Base-by-base conservation (phyloP, 2,329 filamentous ascomycete genomes). In the Lasiodiplodia citricola region DNA sequence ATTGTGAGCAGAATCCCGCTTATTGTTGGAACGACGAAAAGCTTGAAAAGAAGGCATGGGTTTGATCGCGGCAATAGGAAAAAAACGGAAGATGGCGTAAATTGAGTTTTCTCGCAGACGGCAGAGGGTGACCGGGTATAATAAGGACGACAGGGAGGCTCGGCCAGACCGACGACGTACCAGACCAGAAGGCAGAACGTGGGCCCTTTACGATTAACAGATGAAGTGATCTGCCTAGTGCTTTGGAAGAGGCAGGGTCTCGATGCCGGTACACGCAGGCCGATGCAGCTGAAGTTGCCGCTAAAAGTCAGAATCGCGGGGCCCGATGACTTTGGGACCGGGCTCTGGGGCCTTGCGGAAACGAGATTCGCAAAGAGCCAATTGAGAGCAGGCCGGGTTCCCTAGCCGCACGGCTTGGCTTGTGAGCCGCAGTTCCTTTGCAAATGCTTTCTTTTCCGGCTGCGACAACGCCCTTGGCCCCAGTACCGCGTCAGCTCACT, bases 131-230 rank as follows among this genome's bases (percentile, higher is more conserved):
- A n/a, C 44, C 44, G 23, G 31, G 63, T 66, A 66, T 56, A 56
- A 66, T 23, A 50, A 56, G 25, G n/a, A 35, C 21, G 28, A 14
- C 31, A 52, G 47, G 21, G 21, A 54, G 28, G 2, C 28, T 23
- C 60, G 31, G 47, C 31, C 31, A 64, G 60, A 47, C 60, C 28
- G n/a, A 14, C n/a, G n/a, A 64, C 60, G 60, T 64, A 64, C 60
- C 60, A 41, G 6, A 16, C 13, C 41, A 21, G 57, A 21, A 4
- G 18, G 31, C 44, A 31, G 23, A 21, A 23, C 57, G n/a, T 16
- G 25, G 56, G 28, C 60, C 47, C 44, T 47, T n/a, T 64, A 47
- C 31, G 31, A 35, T 38, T 52, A 23, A 52, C 11, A 21, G 18
- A 52, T 10, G 3, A 18, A 31, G 21, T 7, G 31, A 21, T 13